A percentile compares a stretch with the other conserved stretches of the same genome.
phyloP scores from a whole-genome alignment of 1,284 basidiomycete genomes.

The Apiotrichum akiyoshidainum region DNA sequence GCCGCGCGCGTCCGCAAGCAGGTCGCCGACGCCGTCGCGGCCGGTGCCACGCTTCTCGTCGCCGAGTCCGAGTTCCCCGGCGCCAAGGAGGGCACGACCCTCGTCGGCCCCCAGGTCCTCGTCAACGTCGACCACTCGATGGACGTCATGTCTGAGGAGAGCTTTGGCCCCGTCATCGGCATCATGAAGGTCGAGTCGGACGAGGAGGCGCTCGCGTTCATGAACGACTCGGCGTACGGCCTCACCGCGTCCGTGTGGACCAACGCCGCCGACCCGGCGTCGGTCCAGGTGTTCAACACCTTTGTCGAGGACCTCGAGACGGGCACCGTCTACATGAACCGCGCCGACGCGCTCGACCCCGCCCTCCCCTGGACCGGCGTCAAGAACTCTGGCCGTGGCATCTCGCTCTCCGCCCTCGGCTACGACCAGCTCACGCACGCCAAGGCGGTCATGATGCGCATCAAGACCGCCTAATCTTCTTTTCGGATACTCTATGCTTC shows the following conservation, averaged over 20 bases:
- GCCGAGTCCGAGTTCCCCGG: conserved; percentile 65
- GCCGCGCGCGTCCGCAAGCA: conserved; percentile 81
- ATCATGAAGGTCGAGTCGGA: conserved; percentile 71
- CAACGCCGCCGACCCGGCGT: conserved; percentile 61
- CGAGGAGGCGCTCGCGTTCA: conserved; percentile 76
- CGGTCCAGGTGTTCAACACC: conserved; percentile 60
- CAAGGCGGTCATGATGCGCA: conserved; percentile 24
- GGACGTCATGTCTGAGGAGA: conserved; percentile 83
- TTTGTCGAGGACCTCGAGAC: conserved; percentile 71
- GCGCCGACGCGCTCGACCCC: conserved; percentile 86
- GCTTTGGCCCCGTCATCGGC: conserved; percentile 84
- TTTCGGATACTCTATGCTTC: too few relatives aligned
- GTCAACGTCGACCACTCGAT: conserved; percentile 83
- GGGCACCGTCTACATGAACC: conserved; percentile 89
- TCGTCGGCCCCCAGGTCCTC: conserved; percentile 83
- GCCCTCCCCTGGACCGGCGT: conserved; percentile 90
- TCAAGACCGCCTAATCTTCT: conserved; percentile 8
- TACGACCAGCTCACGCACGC: conserved; percentile 44
- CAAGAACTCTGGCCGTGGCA: conserved; percentile 85
- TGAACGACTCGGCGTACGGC: conserved; percentile 96
- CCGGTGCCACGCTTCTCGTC: conserved; percentile 75
- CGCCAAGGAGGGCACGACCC: conserved; percentile 70
- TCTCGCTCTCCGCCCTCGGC: conserved; percentile 77
- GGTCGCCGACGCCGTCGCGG: conserved; percentile 72
- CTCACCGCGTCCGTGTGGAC: conserved; percentile 94